Evolutionary conservation across 1,139 yeast species (phyloP).

Genomic region (Debaryomyces udenii): DNA sequence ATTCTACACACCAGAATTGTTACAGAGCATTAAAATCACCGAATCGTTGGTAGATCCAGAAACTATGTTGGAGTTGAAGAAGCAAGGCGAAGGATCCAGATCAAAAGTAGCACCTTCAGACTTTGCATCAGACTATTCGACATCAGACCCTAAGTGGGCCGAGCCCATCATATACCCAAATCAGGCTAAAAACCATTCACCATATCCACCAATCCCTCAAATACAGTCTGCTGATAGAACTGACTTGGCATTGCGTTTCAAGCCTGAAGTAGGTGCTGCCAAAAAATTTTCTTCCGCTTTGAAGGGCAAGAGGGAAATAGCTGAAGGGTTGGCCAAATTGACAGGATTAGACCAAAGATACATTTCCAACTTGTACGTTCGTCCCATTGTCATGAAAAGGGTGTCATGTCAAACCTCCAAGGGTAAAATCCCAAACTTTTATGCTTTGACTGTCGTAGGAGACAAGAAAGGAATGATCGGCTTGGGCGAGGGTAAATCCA

Average conservation of each 20-base stretch:
- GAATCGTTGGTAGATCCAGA: constrained; percentile 74
- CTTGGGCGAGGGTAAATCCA: constrained; percentile 91
- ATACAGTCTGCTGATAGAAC: constrained; percentile 44
- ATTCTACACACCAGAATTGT: constrained; percentile 75
- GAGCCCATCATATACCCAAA: constrained; percentile 52
- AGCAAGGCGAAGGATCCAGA: constrained; percentile 33
- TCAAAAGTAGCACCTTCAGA: constrained; percentile 39
- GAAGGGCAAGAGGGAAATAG: constrained; percentile 36
- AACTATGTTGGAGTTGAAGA: constrained; percentile 43
- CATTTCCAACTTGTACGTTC: constrained; percentile 63
- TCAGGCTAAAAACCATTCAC: constrained; percentile 42
- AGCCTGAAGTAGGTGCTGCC: constrained; percentile 21
- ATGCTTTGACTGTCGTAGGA: constrained; percentile 88
- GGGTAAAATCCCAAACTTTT: constrained; percentile 87
- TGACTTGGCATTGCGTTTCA: constrained; percentile 43
- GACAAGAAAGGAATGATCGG: constrained; percentile 94
- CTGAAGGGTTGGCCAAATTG: constrained; percentile 63
- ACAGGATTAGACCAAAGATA: constrained; percentile 76
- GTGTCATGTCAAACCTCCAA: constrained; percentile 93
- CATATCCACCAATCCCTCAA: constrained; percentile 49
- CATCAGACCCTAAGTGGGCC: constrained; percentile 47
- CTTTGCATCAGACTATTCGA: constrained; percentile 32
- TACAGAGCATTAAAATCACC: constrained; percentile 79
- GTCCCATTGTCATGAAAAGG: constrained; percentile 72
- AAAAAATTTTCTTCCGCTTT: constrained; percentile 19